Evolutionary conservation across 2,329 filamentous ascomycete genomes (phyloP).

Genomic region (Fusarium vanettenii): DNA sequence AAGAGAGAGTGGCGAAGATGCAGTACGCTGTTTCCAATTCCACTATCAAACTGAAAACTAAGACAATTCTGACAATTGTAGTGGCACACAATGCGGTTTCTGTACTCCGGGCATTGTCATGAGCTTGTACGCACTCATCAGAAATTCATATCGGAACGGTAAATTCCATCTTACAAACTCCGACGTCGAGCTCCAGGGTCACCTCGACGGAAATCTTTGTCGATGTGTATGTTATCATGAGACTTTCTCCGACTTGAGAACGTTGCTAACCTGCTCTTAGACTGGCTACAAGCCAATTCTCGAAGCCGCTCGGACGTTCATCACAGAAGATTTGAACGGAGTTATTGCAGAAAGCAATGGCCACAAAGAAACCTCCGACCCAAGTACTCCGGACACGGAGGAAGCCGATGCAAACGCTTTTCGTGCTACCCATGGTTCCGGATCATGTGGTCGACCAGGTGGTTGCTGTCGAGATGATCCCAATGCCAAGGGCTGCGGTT

Average conservation of each 20-base stretch:
- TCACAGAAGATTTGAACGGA: constrained; percentile 8
- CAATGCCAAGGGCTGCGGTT: neutral
- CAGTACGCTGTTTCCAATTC: constrained; percentile 56
- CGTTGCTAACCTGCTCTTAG: neutral
- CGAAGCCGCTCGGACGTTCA: constrained; percentile 7
- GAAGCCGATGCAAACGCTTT: neutral
- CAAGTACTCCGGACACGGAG: neutral
- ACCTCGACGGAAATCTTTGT: constrained; percentile 92
- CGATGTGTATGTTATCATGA: constrained; percentile 63
- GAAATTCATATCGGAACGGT: constrained; percentile 63
- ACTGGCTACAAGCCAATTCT: constrained; percentile 22
- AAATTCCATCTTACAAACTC: constrained; percentile 70
- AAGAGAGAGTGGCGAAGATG: constrained; percentile 85
- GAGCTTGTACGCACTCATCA: constrained; percentile 89
- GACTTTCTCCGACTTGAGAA: accelerated
- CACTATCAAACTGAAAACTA: too few relatives aligned
- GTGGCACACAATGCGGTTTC: constrained; percentile 85
- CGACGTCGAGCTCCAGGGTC: constrained; percentile 85
- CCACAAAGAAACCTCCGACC: neutral
- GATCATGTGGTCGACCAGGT: constrained; percentile 13
- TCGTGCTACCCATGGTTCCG: neutral
- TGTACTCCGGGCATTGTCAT: constrained; percentile 95
- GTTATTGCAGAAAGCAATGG: neutral
- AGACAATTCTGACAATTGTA: neutral
- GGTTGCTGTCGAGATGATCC: constrained; percentile 12